Evolutionary conservation across 2,329 filamentous ascomycete species (phyloP).

Genomic region (Diaporthe eres): DNA sequence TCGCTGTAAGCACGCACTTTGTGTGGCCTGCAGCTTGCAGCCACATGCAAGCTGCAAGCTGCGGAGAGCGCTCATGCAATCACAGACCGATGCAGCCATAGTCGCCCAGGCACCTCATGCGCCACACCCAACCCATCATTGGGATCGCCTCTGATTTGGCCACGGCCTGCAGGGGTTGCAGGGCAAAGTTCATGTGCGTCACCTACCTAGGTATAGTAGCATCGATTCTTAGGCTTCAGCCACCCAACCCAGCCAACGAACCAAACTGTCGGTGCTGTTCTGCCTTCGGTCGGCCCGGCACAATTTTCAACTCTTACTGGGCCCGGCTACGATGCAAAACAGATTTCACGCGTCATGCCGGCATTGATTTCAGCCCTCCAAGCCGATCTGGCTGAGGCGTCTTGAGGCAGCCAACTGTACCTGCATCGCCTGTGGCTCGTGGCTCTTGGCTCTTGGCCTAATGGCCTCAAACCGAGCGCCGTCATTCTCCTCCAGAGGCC

Average conservation of each 20-base stretch:
- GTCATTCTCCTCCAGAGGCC: too few relatives aligned
- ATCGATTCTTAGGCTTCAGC: neutral
- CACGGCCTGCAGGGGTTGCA: neutral
- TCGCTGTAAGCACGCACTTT: neutral
- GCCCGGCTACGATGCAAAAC: neutral
- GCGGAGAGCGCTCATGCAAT: neutral
- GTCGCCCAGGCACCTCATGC: constrained; percentile 1
- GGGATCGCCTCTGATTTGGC: constrained; percentile 20
- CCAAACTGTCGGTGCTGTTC: constrained; percentile 11
- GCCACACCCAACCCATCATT: neutral
- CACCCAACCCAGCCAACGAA: neutral
- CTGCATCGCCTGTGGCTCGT: neutral
- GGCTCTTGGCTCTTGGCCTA: neutral
- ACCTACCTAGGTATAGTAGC: neutral
- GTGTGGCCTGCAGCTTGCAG: neutral
- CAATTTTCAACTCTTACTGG: neutral
- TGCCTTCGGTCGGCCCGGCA: constrained; percentile 7
- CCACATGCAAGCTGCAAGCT: constrained; percentile 18
- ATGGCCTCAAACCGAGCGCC: neutral
- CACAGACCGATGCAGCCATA: neutral
- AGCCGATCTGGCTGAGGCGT: neutral
- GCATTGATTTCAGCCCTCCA: neutral
- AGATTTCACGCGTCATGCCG: neutral
- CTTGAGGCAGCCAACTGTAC: constrained; percentile 12
- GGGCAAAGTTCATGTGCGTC: constrained; percentile 11